These are phyloP conservation scores for Acanthamoeba divionensis DNA, from an alignment of 208 protist species.

Conservation along the genomic window DNA sequence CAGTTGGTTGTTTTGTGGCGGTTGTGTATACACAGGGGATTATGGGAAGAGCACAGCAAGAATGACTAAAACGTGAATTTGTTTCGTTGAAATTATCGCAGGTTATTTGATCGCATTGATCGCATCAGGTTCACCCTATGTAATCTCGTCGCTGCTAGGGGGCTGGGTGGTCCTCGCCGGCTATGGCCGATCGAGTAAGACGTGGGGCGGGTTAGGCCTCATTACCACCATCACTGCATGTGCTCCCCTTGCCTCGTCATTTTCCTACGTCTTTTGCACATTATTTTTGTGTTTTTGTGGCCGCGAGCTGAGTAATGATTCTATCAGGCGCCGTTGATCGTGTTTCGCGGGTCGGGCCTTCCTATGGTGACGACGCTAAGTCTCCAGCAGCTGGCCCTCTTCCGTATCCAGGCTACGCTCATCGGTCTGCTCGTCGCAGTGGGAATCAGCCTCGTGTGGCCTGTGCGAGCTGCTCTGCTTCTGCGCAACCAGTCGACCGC, in stretches of 20 bases:
- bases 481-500: slow-evolving; percentile 11
- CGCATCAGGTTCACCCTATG: neutral
- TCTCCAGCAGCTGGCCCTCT: slow-evolving; percentile 40
- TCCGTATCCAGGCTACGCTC: slow-evolving; percentile 14
- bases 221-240: neutral
- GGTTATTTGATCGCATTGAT: slow-evolving; percentile 19
- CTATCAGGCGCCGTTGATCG: slow-evolving; percentile 4
- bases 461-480: neutral
- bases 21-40: no score
- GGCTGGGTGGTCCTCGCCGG: slow-evolving; percentile 20
- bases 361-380: neutral
- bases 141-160: neutral
- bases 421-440: neutral
- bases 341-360: neutral
- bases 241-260: neutral
- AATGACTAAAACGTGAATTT: no score
- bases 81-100: neutral
- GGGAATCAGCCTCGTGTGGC: neutral
- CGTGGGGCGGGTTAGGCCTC: neutral
- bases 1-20: no score
- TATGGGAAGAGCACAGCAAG: no score
- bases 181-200: neutral
- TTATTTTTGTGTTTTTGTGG: neutral
- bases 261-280: neutral
- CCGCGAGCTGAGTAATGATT: neutral